Conservation (phyloP, 192 early-diverging fungal genomes). For the Mortierella claussenii region DNA sequence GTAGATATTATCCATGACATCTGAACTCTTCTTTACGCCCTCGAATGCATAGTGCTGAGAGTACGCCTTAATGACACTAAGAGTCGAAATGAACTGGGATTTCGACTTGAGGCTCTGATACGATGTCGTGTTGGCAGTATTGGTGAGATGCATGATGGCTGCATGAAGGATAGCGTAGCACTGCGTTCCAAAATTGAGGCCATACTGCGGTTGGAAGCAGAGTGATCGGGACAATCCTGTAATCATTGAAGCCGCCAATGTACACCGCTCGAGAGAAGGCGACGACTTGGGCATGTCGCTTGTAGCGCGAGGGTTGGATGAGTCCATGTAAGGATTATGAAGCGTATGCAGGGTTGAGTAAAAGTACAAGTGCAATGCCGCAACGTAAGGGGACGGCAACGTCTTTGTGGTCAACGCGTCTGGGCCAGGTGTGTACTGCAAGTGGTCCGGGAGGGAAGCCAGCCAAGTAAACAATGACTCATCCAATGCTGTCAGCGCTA, state of each 20-base stretch:
- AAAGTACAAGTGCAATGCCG: conserved; percentile 61
- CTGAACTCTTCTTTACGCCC: conserved; percentile 52
- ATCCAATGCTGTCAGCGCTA: conserved; percentile 47
- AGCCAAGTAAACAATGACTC: conserved; percentile 60
- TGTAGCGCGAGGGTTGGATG: conserved; percentile 49
- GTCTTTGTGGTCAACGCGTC: conserved; percentile 43
- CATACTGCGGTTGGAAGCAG: conserved; percentile 52
- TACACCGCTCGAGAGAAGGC: conserved; percentile 40
- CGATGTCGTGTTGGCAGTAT: conserved; percentile 49
- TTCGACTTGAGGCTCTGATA: conserved; percentile 54
- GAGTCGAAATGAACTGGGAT: conserved; percentile 49
- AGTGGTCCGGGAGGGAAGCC: conserved; percentile 54
- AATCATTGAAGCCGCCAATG: conserved; percentile 49
- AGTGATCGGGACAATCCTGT: conserved; percentile 45
- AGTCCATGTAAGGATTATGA: conserved; percentile 64
- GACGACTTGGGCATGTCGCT: conserved; percentile 49
- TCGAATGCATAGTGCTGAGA: conserved; percentile 51
- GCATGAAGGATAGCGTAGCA: conserved; percentile 49
- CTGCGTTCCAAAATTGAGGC: conserved; percentile 49
- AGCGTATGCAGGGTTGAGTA: conserved; percentile 63
- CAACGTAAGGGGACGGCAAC: conserved; percentile 39
- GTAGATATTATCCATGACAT: conserved; percentile 54
- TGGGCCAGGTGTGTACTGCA: conserved; percentile 60
- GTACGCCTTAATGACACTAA: conserved; percentile 53
- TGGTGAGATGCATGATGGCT: conserved; percentile 53